These are phyloP conservation scores for Willaertia magna DNA, from an alignment of 208 protist species.

Conservation along the genomic window DNA sequence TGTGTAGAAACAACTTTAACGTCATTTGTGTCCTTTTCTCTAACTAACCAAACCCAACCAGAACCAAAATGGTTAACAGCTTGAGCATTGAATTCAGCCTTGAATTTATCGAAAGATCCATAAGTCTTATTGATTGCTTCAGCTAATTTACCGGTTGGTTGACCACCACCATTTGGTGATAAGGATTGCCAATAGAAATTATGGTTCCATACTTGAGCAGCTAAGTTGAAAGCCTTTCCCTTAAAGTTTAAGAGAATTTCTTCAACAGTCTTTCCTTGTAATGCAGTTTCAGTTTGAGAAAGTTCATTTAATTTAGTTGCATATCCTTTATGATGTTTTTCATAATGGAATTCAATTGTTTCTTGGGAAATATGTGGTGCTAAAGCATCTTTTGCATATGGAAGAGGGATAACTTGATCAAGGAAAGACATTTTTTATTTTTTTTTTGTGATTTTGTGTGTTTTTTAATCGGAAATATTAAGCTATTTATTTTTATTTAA, in stretches of 20 bases:
- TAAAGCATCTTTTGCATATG: conserved; percentile 54
- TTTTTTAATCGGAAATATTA: too few species aligned
- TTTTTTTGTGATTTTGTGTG: too few species aligned
- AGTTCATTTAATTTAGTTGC: conserved; percentile 65
- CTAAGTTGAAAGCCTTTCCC: conserved; percentile 70
- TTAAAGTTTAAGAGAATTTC: conserved; percentile 62
- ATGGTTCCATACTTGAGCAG: conserved; percentile 82
- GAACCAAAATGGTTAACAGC: conserved; percentile 75
- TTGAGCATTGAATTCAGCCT: conserved; percentile 68
- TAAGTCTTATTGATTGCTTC: conserved; percentile 59
- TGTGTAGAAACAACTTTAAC: conserved; percentile 61
- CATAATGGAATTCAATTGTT: conserved; percentile 69
- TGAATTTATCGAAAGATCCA: conserved; percentile 70
- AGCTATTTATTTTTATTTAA: too few species aligned
- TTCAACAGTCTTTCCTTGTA: conserved; percentile 52
- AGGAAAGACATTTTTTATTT: not conserved
- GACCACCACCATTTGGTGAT: conserved; percentile 44
- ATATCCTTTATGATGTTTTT: conserved; percentile 77
- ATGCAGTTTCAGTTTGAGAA: conserved; percentile 38
- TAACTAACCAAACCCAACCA: conserved; percentile 82
- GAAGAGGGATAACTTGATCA: conserved; percentile 31
- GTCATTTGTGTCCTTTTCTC: conserved; percentile 55
- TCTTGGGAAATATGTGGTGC: conserved; percentile 49
- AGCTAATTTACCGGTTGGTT: conserved; percentile 44
- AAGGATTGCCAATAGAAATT: conserved; percentile 77